These are phyloP conservation scores for Volvariella surrecta DNA, from an alignment of 1,284 basidiomycete genomes.

Conservation along the genomic window DNA sequence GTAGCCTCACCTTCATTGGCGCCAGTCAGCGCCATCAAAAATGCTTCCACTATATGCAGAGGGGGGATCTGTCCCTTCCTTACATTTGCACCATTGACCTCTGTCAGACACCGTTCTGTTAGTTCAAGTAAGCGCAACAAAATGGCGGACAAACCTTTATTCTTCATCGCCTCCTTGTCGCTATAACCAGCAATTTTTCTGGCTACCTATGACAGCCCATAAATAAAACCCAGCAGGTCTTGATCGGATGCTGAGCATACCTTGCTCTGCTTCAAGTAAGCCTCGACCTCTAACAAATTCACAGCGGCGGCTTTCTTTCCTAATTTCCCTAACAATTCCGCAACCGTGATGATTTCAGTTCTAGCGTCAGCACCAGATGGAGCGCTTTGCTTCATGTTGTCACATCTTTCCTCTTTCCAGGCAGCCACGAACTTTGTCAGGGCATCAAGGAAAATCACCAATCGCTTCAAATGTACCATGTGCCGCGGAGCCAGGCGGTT, in stretches of 20 bases:
- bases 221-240: conserved; percentile 6
- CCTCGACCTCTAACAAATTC: conserved; percentile 79
- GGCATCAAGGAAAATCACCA: conserved; percentile 65
- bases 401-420: conserved; percentile 28
- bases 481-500: conserved; percentile 70
- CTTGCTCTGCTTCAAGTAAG: conserved; percentile 83
- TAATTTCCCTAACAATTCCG: conserved; percentile 56
- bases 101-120: not conserved
- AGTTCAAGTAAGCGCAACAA: not conserved
- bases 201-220: conserved; percentile 39
- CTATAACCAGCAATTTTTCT: conserved; percentile 77
- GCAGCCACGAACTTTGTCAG: conserved; percentile 51
- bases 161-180: conserved; percentile 54
- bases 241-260: conserved; percentile 32
- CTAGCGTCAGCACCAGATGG: conserved; percentile 19
- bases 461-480: conserved; percentile 72
- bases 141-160: no score
- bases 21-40: conserved; percentile 78
- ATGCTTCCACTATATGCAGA: conserved; percentile 78
- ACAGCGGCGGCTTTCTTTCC: conserved; percentile 63
- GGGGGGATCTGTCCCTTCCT: conserved; percentile 54
- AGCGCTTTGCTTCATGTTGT: conserved; percentile 4
- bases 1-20: conserved; percentile 64
- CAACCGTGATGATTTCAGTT: conserved; percentile 56
- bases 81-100: conserved; percentile 12